phyloP scores from a whole-genome alignment of 1,284 basidiomycete species.

The Rhodotorula sp. region DNA sequence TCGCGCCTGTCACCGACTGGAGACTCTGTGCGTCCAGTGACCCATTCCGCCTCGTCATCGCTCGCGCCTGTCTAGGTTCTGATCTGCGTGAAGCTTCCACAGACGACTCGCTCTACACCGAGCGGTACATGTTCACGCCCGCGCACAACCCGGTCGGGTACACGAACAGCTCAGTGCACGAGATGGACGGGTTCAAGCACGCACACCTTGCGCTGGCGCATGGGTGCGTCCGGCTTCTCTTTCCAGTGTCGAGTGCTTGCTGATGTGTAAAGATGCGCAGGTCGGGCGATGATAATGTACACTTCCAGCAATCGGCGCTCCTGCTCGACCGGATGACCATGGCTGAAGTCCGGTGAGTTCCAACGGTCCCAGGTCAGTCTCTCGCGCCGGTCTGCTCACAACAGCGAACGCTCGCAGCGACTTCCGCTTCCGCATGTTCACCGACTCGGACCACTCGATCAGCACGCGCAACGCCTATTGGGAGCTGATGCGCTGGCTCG shows the following conservation, averaged over 20 bases:
- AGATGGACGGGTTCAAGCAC: slow-evolving; percentile 76
- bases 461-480: slow-evolving; percentile 51
- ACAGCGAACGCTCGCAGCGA: slow-evolving; percentile 5
- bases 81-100: no score
- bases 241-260: rapidly evolving
- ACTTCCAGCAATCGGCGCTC: slow-evolving; percentile 85
- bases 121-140: slow-evolving; percentile 93
- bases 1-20: slow-evolving; percentile 60
- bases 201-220: slow-evolving; percentile 82
- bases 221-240: slow-evolving; percentile 52
- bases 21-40: slow-evolving; percentile 59
- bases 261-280: not conserved
- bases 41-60: not conserved
- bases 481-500: slow-evolving; percentile 58
- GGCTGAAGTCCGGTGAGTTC: slow-evolving; percentile 61
- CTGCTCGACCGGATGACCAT: slow-evolving; percentile 86
- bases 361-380: not conserved
- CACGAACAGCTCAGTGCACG: slow-evolving; percentile 74
- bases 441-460: slow-evolving; percentile 62
- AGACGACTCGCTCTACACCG: slow-evolving; percentile 52
- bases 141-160: slow-evolving; percentile 76
- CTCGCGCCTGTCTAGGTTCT: no score
- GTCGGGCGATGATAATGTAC: slow-evolving; percentile 90
- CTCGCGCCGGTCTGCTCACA: not conserved
- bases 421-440: slow-evolving; percentile 92